Evolutionary conservation across 2,329 filamentous ascomycete species (phyloP), one percentile per base, ranked within the genome.

Genomic region (Alternaria ventricosa): DNA sequence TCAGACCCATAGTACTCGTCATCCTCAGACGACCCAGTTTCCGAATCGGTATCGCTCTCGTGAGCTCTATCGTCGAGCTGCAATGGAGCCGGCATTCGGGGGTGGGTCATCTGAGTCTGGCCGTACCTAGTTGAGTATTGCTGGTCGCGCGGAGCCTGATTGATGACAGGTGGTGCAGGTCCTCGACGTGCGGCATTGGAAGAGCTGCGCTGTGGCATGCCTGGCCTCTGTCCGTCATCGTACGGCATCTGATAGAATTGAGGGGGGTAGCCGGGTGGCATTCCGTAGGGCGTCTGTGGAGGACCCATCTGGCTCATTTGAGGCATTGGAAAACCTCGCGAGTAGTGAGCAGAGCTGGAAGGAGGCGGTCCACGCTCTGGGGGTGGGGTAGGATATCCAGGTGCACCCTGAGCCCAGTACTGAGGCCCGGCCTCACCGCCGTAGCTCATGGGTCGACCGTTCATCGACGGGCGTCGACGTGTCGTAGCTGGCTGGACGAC

Each of bases 311-410:
- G 25, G 18, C 25, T 45, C 22, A 36, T 18, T 6, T 60, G 10
- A 28, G 57, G 47, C 65, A 67, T 15, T 65, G 27, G 9, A 28
- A 28, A 28, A 9, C 27, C 27, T 28, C 27, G 27, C 27, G 27
- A 12, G 27, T 28, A 28, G 27, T 28, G 27, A 9, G 27, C 27
- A 28, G 27, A 28, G 27, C 27, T 28, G 27, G 78, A 68, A 6
- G 60, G 77, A 8, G 78, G 78, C 27, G 78, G 78, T 13, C 77
- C 77, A 55, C 64, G 71, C 11, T 76, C 73, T 10, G 71, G 70
- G 30, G 71, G 73, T 18, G 71, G 69, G 27, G 61, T 68, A 1
- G 67, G 70, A 45, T 76, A 75, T 41, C 57, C 51, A 51, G 67
- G 68, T 68, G 73, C 75, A 59, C 67, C 71, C 27, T 65, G 65